Evolutionary conservation across 768 basidiomycete species (phyloP).

Genomic region (Leccinum subgranulosum): DNA sequence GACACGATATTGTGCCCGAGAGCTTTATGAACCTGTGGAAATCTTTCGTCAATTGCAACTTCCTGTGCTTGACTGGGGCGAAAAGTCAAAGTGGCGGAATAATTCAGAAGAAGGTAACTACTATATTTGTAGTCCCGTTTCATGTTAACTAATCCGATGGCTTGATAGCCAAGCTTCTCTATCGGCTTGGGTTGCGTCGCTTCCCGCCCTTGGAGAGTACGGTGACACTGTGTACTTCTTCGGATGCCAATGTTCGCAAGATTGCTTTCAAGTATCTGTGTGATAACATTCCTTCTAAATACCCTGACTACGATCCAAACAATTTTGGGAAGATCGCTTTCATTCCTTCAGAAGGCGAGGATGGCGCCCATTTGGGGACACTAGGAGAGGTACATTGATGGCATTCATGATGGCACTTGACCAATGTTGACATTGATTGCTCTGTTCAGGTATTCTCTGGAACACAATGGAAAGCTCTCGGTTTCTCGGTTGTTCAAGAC

Average conservation of each 20-base stretch:
- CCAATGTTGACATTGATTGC: background rate
- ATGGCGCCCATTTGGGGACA: constrained; percentile 53
- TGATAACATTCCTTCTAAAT: constrained; percentile 63
- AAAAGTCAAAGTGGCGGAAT: constrained; percentile 70
- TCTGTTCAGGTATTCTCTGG: constrained; percentile 62
- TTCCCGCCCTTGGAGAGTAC: constrained; percentile 65
- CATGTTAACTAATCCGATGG: background rate
- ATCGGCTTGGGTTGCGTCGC: constrained; percentile 63
- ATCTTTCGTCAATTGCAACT: constrained; percentile 68
- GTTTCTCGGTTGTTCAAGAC: constrained; percentile 67
- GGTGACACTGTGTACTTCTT: constrained; percentile 64
- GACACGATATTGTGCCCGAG: constrained; percentile 56
- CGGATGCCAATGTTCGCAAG: constrained; percentile 47
- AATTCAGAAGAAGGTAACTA: constrained; percentile 81
- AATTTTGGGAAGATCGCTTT: constrained; percentile 62
- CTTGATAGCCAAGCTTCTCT: constrained; percentile 71
- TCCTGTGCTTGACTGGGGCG: constrained; percentile 87
- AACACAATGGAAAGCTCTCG: constrained; percentile 66
- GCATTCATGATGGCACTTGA: background rate
- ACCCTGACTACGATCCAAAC: constrained; percentile 54
- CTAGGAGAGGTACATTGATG: constrained; percentile 53
- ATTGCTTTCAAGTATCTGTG: constrained; percentile 80
- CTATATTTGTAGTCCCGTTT: background rate
- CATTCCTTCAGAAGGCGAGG: constrained; percentile 67
- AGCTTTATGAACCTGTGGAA: constrained; percentile 84